phyloP scores from a whole-genome alignment of 805 yeast species.

The Saturnispora quitensis region DNA sequence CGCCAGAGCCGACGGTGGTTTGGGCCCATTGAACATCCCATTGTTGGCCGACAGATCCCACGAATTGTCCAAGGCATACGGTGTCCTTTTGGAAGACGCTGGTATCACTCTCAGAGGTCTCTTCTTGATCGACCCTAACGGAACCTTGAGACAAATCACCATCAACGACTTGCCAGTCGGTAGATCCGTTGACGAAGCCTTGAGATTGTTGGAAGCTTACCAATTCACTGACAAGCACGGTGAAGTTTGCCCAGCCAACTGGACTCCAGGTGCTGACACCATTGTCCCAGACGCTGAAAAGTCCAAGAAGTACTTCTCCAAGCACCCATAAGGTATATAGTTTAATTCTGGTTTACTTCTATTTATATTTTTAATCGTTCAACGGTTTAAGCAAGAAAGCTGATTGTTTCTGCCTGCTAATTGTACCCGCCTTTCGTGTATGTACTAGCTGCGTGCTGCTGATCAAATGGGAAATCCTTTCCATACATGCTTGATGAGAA shows the following conservation, averaged over 20 bases:
- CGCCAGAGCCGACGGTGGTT: slow-evolving; percentile 95
- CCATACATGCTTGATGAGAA: no score
- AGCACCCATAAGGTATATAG: slow-evolving; percentile 25
- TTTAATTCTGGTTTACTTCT: neutral
- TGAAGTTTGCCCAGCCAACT: slow-evolving; percentile 99
- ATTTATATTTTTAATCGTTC: neutral
- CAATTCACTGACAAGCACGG: slow-evolving; percentile 99
- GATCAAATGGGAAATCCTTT: no score
- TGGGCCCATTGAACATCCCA: slow-evolving; percentile 92
- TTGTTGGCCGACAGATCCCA: slow-evolving; percentile 96
- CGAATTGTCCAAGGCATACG: slow-evolving; percentile 89
- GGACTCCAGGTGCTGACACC: slow-evolving; percentile 93
- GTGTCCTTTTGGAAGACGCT: slow-evolving; percentile 92
- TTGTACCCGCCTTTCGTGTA: no score
- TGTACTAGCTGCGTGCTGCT: no score
- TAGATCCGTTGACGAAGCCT: slow-evolving; percentile 95
- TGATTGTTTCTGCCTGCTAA: no score
- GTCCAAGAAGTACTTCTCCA: slow-evolving; percentile 71
- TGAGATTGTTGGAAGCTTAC: slow-evolving; percentile 97
- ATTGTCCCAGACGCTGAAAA: slow-evolving; percentile 74
- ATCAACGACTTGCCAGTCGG: slow-evolving; percentile 99
- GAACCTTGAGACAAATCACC: slow-evolving; percentile 90
- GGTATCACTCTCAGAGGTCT: slow-evolving; percentile 98
- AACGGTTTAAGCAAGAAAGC: neutral
- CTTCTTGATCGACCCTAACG: slow-evolving; percentile 95